These are phyloP conservation scores for Mycosarcoma maydis DNA, from an alignment of 1,284 basidiomycete genomes.

Conservation along the genomic window DNA sequence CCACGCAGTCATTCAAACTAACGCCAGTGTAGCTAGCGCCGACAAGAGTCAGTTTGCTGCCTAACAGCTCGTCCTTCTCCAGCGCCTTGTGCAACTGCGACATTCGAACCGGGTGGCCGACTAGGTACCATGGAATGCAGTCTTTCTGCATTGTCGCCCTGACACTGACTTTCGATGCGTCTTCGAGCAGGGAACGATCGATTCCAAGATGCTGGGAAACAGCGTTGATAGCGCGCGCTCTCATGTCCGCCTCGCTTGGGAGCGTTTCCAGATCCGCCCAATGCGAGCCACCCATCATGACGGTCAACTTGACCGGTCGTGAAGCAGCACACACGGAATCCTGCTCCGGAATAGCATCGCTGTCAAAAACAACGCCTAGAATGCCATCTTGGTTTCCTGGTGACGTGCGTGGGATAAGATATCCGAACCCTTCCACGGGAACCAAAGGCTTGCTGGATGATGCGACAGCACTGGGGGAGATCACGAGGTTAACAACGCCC, in stretches of 20 bases:
- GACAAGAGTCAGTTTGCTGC: constrained; percentile 76
- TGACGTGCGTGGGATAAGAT: constrained; percentile 83
- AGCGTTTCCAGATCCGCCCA: constrained; percentile 70
- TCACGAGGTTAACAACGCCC: constrained; percentile 60
- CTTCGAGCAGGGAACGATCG: constrained; percentile 24
- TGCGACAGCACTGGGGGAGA: constrained; percentile 72
- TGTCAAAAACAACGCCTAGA: constrained; percentile 75
- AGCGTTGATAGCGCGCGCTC: constrained; percentile 44
- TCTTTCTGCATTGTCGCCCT: constrained; percentile 72
- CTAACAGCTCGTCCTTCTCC: constrained; percentile 67
- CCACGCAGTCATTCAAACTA: constrained; percentile 87
- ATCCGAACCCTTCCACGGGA: constrained; percentile 87
- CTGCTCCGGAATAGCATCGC: constrained; percentile 67
- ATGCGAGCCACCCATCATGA: constrained; percentile 86
- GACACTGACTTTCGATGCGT: constrained; percentile 43
- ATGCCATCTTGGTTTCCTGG: constrained; percentile 69
- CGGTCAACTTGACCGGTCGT: constrained; percentile 76
- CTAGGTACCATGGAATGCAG: constrained; percentile 84
- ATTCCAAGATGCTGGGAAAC: constrained; percentile 53
- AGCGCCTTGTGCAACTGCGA: constrained; percentile 72
- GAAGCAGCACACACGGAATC: constrained; percentile 19
- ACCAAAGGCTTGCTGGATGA: constrained; percentile 75
- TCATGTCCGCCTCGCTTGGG: constrained; percentile 65
- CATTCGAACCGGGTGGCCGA: constrained; percentile 80
- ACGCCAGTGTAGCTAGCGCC: constrained; percentile 90